Evolutionary conservation across 2,329 filamentous ascomycete species (phyloP), one percentile per base, ranked within the genome.

Genomic region (Alternaria triticimaculans): DNA sequence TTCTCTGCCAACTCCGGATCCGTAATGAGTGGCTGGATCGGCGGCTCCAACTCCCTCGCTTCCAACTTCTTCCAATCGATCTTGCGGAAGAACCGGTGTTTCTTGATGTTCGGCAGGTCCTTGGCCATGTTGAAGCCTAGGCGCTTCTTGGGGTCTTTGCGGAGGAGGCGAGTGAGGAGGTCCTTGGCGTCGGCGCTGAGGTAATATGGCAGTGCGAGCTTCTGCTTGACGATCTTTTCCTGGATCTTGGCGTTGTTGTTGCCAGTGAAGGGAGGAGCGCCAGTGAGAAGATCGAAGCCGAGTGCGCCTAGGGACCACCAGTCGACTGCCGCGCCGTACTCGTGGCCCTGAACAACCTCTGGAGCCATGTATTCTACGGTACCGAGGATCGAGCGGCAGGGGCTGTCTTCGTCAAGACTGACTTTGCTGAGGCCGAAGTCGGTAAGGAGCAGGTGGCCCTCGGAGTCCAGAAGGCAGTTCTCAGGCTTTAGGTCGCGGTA

Each of bases 341-440:
- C 90, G 69, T 92, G 90, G 65, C 94, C 94, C 66, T 90, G 87
- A 64, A 99, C 89, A 55, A 99, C 92, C 82, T 99, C 96, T 1
- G 96, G 96, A 0, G 96, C 96, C 96, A 99, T 99, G 86, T 99
- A 99, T 79, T 98, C 96, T 62, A 97, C 91, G 0, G 96, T 99
- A 55, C 96, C 96, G 10, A 97, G 88, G 69, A 97, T 91, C 45
- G 93, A 97, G 81, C 94, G 93, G 85, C 95, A 97, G 30, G 85
- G 86, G 68, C 86, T 86, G 59, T 87, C 86, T 58, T 88, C 89
- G 62, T 94, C 90, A 15, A 96, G 87, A 1, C 94, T 90, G 30
- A 98, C 96, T 82, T 99, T 99, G 82, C 93, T 97, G 18, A 99
- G 87, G 5, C 96, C 96, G 78, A 99, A 99, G 80, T 99, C 96